phyloP scores from a whole-genome alignment of 345 rosid genomes.

The Salix udensis region DNA sequence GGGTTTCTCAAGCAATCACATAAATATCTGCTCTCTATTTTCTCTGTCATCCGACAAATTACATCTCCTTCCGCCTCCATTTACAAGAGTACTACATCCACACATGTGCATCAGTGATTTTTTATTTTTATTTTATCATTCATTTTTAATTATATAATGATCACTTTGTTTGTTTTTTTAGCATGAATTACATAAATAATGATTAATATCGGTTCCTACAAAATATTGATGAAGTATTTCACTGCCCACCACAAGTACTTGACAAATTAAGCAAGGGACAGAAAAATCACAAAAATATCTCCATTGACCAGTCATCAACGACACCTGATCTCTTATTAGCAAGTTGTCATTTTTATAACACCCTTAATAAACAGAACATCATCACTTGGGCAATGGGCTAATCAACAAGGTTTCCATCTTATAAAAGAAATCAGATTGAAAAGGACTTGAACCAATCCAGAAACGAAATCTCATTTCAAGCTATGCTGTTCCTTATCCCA shows the following conservation, averaged over 20 bases:
- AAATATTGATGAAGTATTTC: background rate
- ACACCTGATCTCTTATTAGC: background rate
- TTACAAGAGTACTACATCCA: too few species aligned
- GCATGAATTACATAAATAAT: background rate
- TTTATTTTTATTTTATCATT: background rate
- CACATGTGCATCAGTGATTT: too few species aligned
- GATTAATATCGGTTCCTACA: background rate
- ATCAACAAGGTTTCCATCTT: background rate
- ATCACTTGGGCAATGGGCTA: background rate
- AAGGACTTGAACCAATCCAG: slow-evolving; percentile 11
- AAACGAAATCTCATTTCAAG: background rate
- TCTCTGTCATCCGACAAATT: background rate
- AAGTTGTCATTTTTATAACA: slow-evolving; percentile 10
- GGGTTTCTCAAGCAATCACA: background rate
- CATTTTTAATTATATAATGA: background rate
- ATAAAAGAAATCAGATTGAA: slow-evolving; percentile 10
- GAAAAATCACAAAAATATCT: background rate
- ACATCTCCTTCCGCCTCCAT: background rate
- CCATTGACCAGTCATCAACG: background rate
- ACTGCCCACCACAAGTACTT: background rate
- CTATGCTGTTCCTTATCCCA: slow-evolving; percentile 24
- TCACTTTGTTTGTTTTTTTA: background rate
- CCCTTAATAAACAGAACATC: background rate
- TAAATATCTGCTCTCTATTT: background rate
- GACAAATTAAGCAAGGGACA: background rate